Evolutionary conservation across 306 rosid species (phyloP).

Genomic region (Cucumis melo): DNA sequence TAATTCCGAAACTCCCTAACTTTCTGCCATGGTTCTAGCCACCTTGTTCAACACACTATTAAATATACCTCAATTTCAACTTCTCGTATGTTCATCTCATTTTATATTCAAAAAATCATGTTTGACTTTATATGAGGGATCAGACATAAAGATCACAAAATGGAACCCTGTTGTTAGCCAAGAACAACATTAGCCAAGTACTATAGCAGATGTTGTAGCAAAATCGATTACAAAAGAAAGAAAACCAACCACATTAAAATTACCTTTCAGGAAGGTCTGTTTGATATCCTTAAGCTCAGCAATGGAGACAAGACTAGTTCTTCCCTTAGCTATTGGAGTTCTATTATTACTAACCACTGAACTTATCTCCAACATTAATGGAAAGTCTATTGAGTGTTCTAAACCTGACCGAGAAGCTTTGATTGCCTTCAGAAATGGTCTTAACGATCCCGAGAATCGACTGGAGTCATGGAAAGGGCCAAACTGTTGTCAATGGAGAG

Average conservation of each 20-base stretch:
- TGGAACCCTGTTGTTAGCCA: not conserved
- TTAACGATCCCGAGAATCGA: constrained; percentile 18
- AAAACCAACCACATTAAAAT: not conserved
- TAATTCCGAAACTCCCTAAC: not conserved
- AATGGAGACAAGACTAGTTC: constrained; percentile 7
- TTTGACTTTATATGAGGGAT: not conserved
- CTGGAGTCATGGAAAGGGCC: constrained; percentile 28
- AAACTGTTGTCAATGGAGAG: constrained; percentile 31
- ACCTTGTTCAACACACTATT: not conserved
- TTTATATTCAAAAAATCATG: not conserved
- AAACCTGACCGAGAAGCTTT: constrained; percentile 24
- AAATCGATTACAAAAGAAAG: not conserved
- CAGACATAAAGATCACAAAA: not conserved
- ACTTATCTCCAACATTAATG: not conserved
- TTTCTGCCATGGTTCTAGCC: not conserved
- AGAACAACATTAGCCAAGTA: not conserved
- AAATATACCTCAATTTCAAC: not conserved
- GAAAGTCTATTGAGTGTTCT: constrained; percentile 6
- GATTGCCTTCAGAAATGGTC: constrained; percentile 28
- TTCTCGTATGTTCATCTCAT: not conserved
- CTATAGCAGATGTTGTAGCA: not conserved
- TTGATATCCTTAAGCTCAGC: not conserved
- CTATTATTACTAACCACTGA: not conserved
- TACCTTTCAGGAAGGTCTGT: not conserved
- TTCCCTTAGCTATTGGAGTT: not conserved